Base-by-base conservation (phyloP, 1,139 yeast species). In the Pichia sp. region DNA sequence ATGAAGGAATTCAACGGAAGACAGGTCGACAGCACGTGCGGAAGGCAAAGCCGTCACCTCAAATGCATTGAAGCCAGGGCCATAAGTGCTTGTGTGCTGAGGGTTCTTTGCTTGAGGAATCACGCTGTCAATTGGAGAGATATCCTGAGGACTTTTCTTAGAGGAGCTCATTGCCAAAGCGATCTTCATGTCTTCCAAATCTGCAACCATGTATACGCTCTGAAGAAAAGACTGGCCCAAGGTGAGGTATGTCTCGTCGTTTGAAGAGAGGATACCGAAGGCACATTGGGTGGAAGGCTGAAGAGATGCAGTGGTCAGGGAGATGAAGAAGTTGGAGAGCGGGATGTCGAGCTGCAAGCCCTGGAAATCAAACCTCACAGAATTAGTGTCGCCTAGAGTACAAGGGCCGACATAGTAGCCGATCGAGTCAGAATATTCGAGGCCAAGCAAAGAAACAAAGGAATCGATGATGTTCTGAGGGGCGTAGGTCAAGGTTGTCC, bases 151-250 rank as follows among this genome's bases (percentile, higher is more conserved):
- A 23, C 43, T 49, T 0, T 47, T 49, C 8, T 13, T 19, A 26
- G 53, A 38, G 3, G 54, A 19, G 31, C 55, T 59, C 19, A 80
- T 89, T 1, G 95, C 96, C 54, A 90, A 59, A 0, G 87, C 82
- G 30, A 90, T 74, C 64, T 82, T 81, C 52, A 73, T 70, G 59
- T 78, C 80, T 31, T 85, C 90, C 59, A 89, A 71, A 69, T 90
- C 95, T 64, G 79, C 89, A 45, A 89, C 96, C 54, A 84, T 80
- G 67, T 90, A 90, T 8, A 88, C 90, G 52, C 80, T 75, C 57
- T 89, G 77, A 63, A 90, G 72, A 70, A 89, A 83, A 36, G 84
- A 79, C 68, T 88, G 96, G 48, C 97, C 97, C 13, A 89, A 67
- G 15, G 81, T 72, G 30, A 56, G 50, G 50, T 70, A 66, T 1